These are phyloP conservation scores for Malassezia psittaci DNA, from an alignment of 1,284 basidiomycete species.

Conservation along the genomic window DNA sequence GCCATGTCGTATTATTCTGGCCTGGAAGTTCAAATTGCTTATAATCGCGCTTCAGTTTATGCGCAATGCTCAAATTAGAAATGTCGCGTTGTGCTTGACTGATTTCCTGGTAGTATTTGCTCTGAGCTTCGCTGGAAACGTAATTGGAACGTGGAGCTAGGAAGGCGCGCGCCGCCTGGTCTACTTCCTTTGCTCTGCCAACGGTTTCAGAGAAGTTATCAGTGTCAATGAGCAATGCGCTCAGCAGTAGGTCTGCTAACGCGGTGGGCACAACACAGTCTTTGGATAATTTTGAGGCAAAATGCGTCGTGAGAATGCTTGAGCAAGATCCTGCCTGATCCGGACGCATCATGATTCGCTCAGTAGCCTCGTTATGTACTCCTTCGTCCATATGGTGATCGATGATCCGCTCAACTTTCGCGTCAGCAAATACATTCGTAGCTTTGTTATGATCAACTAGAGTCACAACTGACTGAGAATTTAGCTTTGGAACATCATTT, in stretches of 20 bases:
- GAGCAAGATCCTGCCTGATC: conserved; percentile 17
- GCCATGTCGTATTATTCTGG: neutral
- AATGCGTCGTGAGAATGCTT: conserved; percentile 17
- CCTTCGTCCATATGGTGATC: conserved; percentile 86
- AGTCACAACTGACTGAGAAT: conserved; percentile 55
- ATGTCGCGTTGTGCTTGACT: conserved; percentile 60
- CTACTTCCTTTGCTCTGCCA: conserved; percentile 63
- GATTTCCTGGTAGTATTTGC: conserved; percentile 54
- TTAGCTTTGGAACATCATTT: conserved; percentile 49
- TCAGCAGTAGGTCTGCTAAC: conserved; percentile 21
- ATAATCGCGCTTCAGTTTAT: conserved; percentile 82
- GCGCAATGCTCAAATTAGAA: conserved; percentile 58
- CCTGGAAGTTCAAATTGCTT: conserved; percentile 53
- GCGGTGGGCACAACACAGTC: neutral
- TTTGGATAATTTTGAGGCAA: neutral
- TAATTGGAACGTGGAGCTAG: conserved; percentile 49
- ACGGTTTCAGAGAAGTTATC: conserved; percentile 46
- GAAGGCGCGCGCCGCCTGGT: conserved; percentile 56
- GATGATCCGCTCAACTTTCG: conserved; percentile 61
- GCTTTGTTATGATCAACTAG: conserved; percentile 65
- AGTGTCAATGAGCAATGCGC: conserved; percentile 48
- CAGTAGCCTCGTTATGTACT: conserved; percentile 51
- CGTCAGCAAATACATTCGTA: conserved; percentile 17
- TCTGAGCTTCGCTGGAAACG: conserved; percentile 12
- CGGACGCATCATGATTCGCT: conserved; percentile 14